Evolutionary conservation across 768 basidiomycete genomes (phyloP).

Genomic region (Lyophyllum decastes): DNA sequence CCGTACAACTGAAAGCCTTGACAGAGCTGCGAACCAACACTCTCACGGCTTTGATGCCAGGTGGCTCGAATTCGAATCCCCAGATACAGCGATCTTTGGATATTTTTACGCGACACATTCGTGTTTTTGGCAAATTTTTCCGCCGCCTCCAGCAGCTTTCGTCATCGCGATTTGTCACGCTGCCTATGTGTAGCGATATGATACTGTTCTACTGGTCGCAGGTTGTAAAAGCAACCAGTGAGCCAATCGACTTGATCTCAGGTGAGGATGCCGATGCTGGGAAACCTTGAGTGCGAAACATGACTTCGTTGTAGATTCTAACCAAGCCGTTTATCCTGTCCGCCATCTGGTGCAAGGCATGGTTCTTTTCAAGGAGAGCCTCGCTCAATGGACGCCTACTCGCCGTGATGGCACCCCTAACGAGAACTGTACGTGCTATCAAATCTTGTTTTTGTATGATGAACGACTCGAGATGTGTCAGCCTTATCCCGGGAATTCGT

Average conservation of each 20-base stretch:
- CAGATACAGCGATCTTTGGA: conserved; percentile 48
- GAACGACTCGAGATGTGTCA: conserved; percentile 23
- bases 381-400: conserved; percentile 73
- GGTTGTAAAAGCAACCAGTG: conserved; percentile 68
- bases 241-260: conserved; percentile 50
- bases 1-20: conserved; percentile 54
- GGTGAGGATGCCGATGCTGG: conserved; percentile 41
- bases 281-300: not conserved
- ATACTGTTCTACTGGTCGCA: conserved; percentile 84
- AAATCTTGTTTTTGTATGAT: not conserved
- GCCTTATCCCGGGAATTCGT: conserved; percentile 72
- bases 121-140: conserved; percentile 79
- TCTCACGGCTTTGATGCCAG: conserved; percentile 41
- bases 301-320: conserved; percentile 47
- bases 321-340: conserved; percentile 69
- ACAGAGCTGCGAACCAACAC: conserved; percentile 60
- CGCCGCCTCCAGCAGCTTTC: conserved; percentile 70
- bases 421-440: conserved; percentile 48
- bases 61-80: conserved; percentile 24
- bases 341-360: conserved; percentile 82
- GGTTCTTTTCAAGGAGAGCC: conserved; percentile 82
- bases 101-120: conserved; percentile 66
- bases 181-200: conserved; percentile 65
- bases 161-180: conserved; percentile 54
- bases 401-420: conserved; percentile 63